Percentiles rank a stretch among this genome's conserved stretches.
Evolutionary conservation across 2,329 filamentous ascomycete genomes (phyloP).

Genomic region (Arthrobotrys conoides): DNA sequence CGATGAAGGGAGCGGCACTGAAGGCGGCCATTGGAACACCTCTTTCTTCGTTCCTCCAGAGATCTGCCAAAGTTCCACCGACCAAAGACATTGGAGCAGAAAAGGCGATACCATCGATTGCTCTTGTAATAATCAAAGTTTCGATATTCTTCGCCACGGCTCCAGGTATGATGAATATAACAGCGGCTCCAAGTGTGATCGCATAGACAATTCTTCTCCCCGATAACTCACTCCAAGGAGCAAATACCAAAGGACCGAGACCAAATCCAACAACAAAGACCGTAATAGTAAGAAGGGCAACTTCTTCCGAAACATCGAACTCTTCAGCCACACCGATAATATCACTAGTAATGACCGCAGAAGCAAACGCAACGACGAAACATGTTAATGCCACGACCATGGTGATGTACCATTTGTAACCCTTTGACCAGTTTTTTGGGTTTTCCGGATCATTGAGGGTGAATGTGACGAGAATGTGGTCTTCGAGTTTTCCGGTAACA

Average conservation of each 20-base stretch:
- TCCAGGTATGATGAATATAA: conserved; percentile 85
- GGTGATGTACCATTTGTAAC: conserved; percentile 85
- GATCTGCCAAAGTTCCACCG: conserved; percentile 83
- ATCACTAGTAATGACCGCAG: conserved; percentile 83
- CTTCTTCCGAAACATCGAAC: conserved; percentile 80
- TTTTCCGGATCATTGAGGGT: conserved; percentile 80
- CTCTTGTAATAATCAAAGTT: conserved; percentile 76
- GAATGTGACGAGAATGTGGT: conserved; percentile 79
- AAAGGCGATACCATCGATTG: conserved; percentile 86
- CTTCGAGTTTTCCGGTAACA: conserved; percentile 70
- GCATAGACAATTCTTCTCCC: conserved; percentile 80
- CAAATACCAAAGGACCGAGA: conserved; percentile 84
- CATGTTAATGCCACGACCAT: conserved; percentile 85
- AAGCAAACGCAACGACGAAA: conserved; percentile 80
- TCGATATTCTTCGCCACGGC: conserved; percentile 81
- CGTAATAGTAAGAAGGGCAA: conserved; percentile 79
- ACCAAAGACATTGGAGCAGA: conserved; percentile 87
- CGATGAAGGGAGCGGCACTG: conserved; percentile 84
- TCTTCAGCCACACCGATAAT: conserved; percentile 75
- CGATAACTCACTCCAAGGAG: conserved; percentile 81
- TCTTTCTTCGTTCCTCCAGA: conserved; percentile 87
- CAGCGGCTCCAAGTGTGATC: conserved; percentile 77
- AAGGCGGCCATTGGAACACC: conserved; percentile 91
- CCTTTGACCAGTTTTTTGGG: conserved; percentile 87
- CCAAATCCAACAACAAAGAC: conserved; percentile 87